These are phyloP conservation scores for Tuber indicum DNA, from an alignment of 495 filamentous ascomycete species.

Conservation along the genomic window DNA sequence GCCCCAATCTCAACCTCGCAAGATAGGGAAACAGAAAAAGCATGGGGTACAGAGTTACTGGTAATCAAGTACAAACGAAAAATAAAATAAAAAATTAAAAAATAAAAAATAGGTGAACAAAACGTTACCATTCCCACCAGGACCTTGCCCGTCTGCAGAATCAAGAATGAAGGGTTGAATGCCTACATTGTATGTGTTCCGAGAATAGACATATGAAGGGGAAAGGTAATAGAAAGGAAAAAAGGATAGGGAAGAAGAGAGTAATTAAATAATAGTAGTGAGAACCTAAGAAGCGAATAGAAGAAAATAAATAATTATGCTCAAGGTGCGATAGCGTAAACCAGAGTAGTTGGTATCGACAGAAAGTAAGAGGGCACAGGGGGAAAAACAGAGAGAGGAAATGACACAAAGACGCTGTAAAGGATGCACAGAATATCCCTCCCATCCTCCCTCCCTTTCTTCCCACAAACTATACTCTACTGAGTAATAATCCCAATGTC, in stretches of 20 bases:
- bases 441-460: not conserved
- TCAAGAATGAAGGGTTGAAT: constrained; percentile 1
- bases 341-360: not conserved
- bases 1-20: not conserved
- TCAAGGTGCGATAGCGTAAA: constrained; percentile 3
- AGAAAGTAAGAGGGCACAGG: not conserved
- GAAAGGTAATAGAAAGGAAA: not conserved
- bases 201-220: not conserved
- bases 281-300: not conserved
- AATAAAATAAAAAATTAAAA: not conserved
- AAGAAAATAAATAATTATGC: not conserved
- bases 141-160: not conserved
- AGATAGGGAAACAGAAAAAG: not conserved
- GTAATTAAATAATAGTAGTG: not conserved
- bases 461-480: constrained; percentile 7
- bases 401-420: constrained; percentile 1
- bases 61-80: not conserved
- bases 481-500: constrained; percentile 25
- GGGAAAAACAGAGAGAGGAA: not conserved
- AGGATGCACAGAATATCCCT: constrained; percentile 7
- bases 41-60: not conserved
- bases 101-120: not conserved
- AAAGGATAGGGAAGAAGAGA: not conserved
- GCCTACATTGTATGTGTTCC: not conserved
- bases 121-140: not conserved